phyloP scores from a whole-genome alignment of 257 asterid genomes.

The Solanum dulcamara region DNA sequence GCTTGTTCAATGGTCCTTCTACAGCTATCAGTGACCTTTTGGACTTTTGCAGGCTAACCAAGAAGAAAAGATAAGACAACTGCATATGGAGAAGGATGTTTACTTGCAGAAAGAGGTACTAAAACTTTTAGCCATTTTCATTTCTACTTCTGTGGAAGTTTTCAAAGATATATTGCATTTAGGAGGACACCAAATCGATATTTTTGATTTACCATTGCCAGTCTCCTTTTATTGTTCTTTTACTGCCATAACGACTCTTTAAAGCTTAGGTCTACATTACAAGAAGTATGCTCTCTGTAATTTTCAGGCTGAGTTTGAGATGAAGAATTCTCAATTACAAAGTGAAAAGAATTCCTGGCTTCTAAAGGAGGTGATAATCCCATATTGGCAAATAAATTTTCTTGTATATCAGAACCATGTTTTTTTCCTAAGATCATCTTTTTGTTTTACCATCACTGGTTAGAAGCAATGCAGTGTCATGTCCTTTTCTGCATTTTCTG shows the following conservation, averaged over 20 bases:
- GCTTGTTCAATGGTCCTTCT: neutral
- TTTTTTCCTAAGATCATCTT: neutral
- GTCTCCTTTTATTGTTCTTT: neutral
- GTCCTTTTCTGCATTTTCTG: neutral
- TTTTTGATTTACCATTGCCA: neutral
- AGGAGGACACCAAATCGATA: neutral
- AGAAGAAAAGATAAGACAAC: constrained; percentile 27
- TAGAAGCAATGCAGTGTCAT: neutral
- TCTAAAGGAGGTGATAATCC: constrained; percentile 44
- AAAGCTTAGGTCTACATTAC: constrained; percentile 1
- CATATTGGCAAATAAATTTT: neutral
- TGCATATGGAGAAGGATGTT: constrained; percentile 38
- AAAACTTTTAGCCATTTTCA: neutral
- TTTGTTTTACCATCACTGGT: neutral
- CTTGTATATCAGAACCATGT: neutral
- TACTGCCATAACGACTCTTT: neutral
- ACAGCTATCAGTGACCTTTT: constrained; percentile 12
- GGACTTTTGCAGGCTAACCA: constrained; percentile 35
- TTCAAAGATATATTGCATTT: neutral
- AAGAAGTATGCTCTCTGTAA: neutral
- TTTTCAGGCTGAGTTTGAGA: constrained; percentile 33
- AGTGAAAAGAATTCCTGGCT: constrained; percentile 43
- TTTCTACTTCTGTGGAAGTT: neutral
- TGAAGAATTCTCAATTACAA: constrained; percentile 26
- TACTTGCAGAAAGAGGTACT: constrained; percentile 45